phyloP scores from a whole-genome alignment of 1,284 basidiomycete genomes.

The Puccinia horiana region DNA sequence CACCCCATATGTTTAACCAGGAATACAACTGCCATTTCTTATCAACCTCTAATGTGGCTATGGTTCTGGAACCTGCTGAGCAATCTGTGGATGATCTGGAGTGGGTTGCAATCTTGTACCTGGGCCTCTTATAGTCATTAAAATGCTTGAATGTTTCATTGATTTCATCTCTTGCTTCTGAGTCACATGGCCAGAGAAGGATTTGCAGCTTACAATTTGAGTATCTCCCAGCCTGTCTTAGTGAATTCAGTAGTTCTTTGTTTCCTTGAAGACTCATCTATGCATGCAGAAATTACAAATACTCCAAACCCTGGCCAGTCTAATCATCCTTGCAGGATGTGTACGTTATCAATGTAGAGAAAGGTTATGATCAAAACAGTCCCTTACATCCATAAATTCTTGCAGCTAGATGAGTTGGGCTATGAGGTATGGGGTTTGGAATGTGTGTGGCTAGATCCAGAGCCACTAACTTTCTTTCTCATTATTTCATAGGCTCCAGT shows the following conservation, averaged over 20 bases:
- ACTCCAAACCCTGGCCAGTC: background rate
- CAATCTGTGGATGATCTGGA: conserved; percentile 57
- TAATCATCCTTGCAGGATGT: background rate
- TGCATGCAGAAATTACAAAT: background rate
- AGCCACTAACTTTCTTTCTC: background rate
- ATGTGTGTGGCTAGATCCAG: no score
- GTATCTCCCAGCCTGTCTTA: background rate
- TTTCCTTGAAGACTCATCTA: background rate
- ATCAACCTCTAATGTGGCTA: background rate
- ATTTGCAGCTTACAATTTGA: background rate
- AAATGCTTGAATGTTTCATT: background rate
- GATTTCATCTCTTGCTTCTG: background rate
- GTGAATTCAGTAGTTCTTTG: background rate
- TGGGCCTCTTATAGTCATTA: background rate
- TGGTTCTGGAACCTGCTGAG: conserved; percentile 48
- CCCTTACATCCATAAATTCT: background rate
- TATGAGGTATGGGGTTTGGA: no score
- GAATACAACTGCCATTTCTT: conserved; percentile 24
- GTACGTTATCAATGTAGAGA: background rate
- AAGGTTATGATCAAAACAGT: background rate
- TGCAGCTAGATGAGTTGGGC: background rate
- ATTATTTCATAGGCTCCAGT: background rate
- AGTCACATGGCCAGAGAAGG: background rate
- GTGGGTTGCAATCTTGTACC: conserved; percentile 51
- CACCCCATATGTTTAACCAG: conserved; percentile 3